phyloP scores from a whole-genome alignment of 306 rosid species.

The Vigna reflexopilosa region DNA sequence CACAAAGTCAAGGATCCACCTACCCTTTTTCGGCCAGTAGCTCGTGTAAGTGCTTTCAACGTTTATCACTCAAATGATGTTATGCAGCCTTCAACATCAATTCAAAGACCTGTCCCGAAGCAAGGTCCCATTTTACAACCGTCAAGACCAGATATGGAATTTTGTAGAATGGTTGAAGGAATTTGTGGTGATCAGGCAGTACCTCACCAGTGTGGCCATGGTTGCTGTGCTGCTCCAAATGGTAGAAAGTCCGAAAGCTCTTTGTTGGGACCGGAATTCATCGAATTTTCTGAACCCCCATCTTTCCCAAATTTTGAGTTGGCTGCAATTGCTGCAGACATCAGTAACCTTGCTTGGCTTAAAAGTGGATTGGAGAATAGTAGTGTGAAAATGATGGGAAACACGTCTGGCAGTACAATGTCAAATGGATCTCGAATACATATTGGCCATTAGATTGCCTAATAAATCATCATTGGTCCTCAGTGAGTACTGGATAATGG shows the following conservation, averaged over 20 bases:
- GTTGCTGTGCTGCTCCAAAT: conserved; percentile 64
- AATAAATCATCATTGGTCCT: conserved; percentile 25
- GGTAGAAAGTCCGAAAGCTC: conserved; percentile 52
- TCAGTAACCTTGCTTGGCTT: conserved; percentile 94
- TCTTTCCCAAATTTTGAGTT: conserved; percentile 83
- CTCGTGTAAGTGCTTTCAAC: conserved; percentile 89
- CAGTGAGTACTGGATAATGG: conserved; percentile 20
- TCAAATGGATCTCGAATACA: conserved; percentile 60
- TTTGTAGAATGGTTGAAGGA: conserved; percentile 67
- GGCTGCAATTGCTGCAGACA: conserved; percentile 92
- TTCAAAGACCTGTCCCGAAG: conserved; percentile 64
- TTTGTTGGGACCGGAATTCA: conserved; percentile 87
- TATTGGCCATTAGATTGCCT: conserved; percentile 51
- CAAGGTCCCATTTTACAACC: conserved; percentile 69
- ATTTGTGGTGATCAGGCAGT: conserved; percentile 56
- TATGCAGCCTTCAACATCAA: conserved; percentile 52
- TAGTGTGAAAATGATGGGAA: conserved; percentile 72
- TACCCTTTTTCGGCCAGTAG: conserved; percentile 74
- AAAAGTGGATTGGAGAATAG: conserved; percentile 92
- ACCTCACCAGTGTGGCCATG: conserved; percentile 83
- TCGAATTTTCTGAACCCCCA: conserved; percentile 76
- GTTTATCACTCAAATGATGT: conserved; percentile 63
- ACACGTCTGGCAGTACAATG: conserved; percentile 56
- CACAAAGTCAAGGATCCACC: conserved; percentile 64
- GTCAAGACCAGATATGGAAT: conserved; percentile 61